These are phyloP conservation scores for Petasospora rhodanensis DNA, from an alignment of 1,139 yeast species.

Conservation along the genomic window DNA sequence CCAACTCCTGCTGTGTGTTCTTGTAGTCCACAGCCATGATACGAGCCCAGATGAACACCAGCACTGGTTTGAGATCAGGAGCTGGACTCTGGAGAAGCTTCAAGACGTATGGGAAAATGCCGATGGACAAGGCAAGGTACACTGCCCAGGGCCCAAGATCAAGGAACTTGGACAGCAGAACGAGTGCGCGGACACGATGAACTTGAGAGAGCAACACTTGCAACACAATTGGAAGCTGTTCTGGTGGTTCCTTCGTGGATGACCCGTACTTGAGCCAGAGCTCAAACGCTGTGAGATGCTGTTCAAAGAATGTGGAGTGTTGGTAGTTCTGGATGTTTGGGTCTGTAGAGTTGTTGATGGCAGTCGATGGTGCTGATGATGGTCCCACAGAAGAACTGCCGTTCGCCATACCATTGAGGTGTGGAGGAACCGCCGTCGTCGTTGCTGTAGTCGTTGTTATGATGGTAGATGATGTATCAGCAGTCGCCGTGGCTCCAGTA, in stretches of 20 bases:
- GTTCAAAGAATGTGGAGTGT: slow-evolving; percentile 92
- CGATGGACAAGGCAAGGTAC: slow-evolving; percentile 84
- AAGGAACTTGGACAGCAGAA: slow-evolving; percentile 74
- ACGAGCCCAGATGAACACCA: slow-evolving; percentile 96
- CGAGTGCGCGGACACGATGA: slow-evolving; percentile 85
- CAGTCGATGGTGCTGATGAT: slow-evolving; percentile 11
- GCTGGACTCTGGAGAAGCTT: slow-evolving; percentile 92
- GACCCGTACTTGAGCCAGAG: slow-evolving; percentile 93
- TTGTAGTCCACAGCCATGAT: slow-evolving; percentile 93
- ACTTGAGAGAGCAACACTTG: slow-evolving; percentile 93
- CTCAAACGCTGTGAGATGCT: slow-evolving; percentile 93
- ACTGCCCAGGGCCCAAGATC: slow-evolving; percentile 99
- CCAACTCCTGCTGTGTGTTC: slow-evolving; percentile 85
- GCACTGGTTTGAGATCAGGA: slow-evolving; percentile 87
- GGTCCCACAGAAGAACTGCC: too few relatives aligned
- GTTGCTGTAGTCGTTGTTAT: slow-evolving; percentile 14
- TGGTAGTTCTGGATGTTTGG: slow-evolving; percentile 47
- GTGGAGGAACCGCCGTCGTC: too few relatives aligned
- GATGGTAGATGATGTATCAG: slow-evolving; percentile 6
- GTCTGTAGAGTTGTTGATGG: slow-evolving; percentile 4
- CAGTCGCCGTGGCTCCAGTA: background rate
- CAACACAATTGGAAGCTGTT: slow-evolving; percentile 87
- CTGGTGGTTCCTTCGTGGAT: slow-evolving; percentile 81
- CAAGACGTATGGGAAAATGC: slow-evolving; percentile 92
- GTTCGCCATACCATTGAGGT: too few relatives aligned